Evolutionary conservation across 441 rosid species (phyloP).

Genomic region (Croton laevigatus): DNA sequence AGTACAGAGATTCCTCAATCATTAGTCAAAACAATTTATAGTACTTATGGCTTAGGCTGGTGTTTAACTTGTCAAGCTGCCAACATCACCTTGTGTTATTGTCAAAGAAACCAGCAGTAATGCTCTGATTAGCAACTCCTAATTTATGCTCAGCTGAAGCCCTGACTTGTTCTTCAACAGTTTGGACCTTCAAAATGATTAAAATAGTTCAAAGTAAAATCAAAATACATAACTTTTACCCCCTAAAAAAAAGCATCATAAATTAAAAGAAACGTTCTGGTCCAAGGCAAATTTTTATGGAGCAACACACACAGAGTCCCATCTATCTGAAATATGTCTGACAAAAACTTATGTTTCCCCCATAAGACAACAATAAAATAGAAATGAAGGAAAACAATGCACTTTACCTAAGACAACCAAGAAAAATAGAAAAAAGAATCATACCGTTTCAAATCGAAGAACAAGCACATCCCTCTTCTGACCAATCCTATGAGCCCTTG

Average conservation of each 20-base stretch:
- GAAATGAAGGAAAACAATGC: neutral
- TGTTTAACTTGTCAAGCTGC: constrained; percentile 11
- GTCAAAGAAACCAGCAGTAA: constrained; percentile 96
- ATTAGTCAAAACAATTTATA: constrained; percentile 15
- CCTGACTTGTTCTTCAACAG: constrained; percentile 96
- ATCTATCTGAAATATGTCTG: neutral
- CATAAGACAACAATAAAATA: too few species aligned
- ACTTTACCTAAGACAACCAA: constrained; percentile 10
- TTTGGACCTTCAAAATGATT: constrained; percentile 53
- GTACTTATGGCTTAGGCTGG: constrained; percentile 5
- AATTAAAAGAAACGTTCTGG: neutral
- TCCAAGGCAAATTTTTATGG: neutral
- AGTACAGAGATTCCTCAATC: constrained; percentile 15
- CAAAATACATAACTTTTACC: neutral
- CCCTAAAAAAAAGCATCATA: neutral
- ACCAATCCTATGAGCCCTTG: constrained; percentile 97
- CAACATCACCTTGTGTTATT: constrained; percentile 73
- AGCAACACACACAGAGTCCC: too few species aligned
- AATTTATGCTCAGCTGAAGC: constrained; percentile 95
- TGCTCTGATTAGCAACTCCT: constrained; percentile 97
- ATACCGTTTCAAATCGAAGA: constrained; percentile 90
- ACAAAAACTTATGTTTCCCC: neutral
- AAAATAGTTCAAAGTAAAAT: constrained; percentile 6
- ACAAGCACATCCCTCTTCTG: constrained; percentile 97
- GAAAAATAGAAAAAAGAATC: constrained; percentile 15